A percentile compares a stretch with the other conserved stretches of the same genome.
phyloP scores from a whole-genome alignment of 2,329 filamentous ascomycete genomes.

The Neoscytalidium dimidiatum region DNA sequence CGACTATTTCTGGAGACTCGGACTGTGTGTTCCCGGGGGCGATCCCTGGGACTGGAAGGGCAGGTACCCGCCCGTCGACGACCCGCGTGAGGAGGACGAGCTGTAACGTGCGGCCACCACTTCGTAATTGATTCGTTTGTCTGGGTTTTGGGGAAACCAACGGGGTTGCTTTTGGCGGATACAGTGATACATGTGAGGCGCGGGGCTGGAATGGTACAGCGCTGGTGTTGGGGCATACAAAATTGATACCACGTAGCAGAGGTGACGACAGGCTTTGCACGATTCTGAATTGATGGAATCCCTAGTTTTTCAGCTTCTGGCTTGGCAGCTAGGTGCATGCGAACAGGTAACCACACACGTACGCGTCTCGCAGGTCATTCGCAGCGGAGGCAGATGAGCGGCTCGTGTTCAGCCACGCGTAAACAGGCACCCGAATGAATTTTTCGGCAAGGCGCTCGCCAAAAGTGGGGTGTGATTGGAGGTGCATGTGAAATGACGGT shows the following conservation, averaged over 20 bases:
- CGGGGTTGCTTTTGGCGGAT: not conserved
- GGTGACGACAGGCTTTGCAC: not conserved
- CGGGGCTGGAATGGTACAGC: not conserved
- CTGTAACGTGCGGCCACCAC: not conserved
- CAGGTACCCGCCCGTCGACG: slow-evolving; percentile 37
- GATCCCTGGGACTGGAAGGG: slow-evolving; percentile 68
- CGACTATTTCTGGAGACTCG: slow-evolving; percentile 95
- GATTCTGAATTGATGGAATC: not conserved
- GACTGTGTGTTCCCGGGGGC: slow-evolving; percentile 82
- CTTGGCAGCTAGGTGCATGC: not conserved
- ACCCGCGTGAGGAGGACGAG: slow-evolving; percentile 21
- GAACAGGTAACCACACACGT: not conserved
- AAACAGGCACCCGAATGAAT: not conserved
- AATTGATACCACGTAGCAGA: not conserved
- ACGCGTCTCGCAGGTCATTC: slow-evolving; percentile 3
- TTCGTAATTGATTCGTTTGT: not conserved
- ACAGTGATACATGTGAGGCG: not conserved
- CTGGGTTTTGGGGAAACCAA: not conserved
- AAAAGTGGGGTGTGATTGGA: slow-evolving; percentile 5
- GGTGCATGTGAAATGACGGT: slow-evolving; percentile 4
- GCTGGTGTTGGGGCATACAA: not conserved
- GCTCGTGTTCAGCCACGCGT: not conserved
- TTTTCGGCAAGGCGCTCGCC: not conserved
- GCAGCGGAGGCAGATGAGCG: not conserved
- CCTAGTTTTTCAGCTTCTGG: not conserved